A percentile compares a stretch with the other conserved stretches of the same genome.
Conservation (phyloP, 139 green algal genomes). For the Chlorella ohadii region DNA sequence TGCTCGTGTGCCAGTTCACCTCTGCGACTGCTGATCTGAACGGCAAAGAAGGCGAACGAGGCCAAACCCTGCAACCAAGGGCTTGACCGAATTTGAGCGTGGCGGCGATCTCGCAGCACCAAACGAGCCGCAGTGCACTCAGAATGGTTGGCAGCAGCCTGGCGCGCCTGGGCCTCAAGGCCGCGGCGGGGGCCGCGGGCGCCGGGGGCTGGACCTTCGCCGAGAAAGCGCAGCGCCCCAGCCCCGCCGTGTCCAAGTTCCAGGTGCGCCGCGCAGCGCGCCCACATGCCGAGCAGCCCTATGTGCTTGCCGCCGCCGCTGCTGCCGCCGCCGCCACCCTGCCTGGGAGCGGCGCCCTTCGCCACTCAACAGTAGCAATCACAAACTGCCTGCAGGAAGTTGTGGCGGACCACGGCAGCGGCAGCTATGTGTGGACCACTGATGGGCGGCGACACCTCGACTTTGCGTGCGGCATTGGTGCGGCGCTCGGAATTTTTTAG, state of each 20-base stretch:
- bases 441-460: conserved; percentile 77
- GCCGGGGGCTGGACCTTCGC: conserved; percentile 1
- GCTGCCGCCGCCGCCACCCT: not conserved
- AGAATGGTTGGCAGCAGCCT: not conserved
- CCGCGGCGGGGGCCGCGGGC: not conserved
- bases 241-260: conserved; percentile 42
- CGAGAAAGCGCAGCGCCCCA: conserved; percentile 16
- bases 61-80: too few species aligned
- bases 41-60: too few species aligned
- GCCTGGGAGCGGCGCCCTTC: too few species aligned
- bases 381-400: conserved; percentile 77
- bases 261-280: not conserved
- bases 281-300: not conserved
- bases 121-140: too few species aligned
- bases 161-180: not conserved
- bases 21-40: too few species aligned
- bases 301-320: not conserved
- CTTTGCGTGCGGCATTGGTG: conserved; percentile 78
- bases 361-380: too few species aligned
- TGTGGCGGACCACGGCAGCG: conserved; percentile 62
- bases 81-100: too few species aligned
- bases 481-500: not conserved
- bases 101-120: too few species aligned
- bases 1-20: too few species aligned
- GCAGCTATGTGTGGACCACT: conserved; percentile 72